phyloP scores from a whole-genome alignment of 2,329 filamentous ascomycete species.

The Cladosporium austrohemisphaericum region DNA sequence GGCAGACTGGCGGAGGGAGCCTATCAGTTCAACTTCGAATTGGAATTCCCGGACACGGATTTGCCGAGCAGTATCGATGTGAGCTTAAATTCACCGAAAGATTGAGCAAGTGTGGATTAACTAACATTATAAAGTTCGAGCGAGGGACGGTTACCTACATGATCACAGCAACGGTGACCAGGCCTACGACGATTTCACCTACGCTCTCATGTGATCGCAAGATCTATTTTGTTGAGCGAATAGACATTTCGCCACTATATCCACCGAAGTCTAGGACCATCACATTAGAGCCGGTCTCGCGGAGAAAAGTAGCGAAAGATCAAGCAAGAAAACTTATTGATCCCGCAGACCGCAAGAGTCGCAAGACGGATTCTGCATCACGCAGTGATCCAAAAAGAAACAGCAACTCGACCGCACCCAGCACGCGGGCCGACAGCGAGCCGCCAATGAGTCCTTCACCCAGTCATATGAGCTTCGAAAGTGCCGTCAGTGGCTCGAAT shows the following conservation, averaged over 20 bases:
- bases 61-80: conserved; percentile 94
- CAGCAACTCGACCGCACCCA: conserved; percentile 29
- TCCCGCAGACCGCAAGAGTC: conserved; percentile 24
- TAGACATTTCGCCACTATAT: conserved; percentile 75
- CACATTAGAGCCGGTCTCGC: conserved; percentile 81
- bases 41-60: conserved; percentile 64
- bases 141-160: conserved; percentile 89
- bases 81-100: conserved; percentile 41
- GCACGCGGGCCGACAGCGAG: conserved; percentile 29
- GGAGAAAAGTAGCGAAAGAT: conserved; percentile 61
- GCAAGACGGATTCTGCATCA: conserved; percentile 22
- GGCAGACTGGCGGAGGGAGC: conserved; percentile 68
- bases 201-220: conserved; percentile 77
- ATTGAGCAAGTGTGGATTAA: background rate
- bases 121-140: conserved; percentile 69
- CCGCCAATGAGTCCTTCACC: conserved; percentile 42
- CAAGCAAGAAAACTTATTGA: conserved; percentile 35
- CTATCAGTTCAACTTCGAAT: conserved; percentile 76
- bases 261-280: conserved; percentile 77
- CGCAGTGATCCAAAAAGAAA: conserved; percentile 23
- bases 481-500: conserved; percentile 30
- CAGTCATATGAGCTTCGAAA: conserved; percentile 47
- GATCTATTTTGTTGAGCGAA: conserved; percentile 72
- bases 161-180: conserved; percentile 82
- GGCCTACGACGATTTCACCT: conserved; percentile 79